Conservation (phyloP, 345 rosid species). For the Pistacia vera region DNA sequence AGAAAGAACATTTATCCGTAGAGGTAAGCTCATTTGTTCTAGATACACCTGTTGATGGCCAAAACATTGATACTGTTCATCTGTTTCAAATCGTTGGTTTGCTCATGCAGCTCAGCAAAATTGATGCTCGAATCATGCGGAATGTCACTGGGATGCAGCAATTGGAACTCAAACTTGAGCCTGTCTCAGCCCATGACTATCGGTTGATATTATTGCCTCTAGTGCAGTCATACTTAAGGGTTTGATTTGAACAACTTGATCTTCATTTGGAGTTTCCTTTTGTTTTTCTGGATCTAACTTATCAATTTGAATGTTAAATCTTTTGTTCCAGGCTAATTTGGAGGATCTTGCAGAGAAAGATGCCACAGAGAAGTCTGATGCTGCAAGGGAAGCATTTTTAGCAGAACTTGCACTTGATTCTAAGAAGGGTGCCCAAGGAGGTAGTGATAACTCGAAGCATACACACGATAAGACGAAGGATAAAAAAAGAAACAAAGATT, state of each 20-base stretch:
- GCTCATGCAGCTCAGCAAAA: conserved; percentile 74
- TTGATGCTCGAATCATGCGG: conserved; percentile 76
- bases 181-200: conserved; percentile 71
- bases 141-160: conserved; percentile 77
- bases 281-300: conserved; percentile 14
- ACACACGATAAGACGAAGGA: conserved; percentile 79
- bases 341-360: conserved; percentile 94
- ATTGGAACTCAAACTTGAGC: conserved; percentile 80
- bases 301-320: conserved; percentile 11
- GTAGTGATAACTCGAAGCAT: conserved; percentile 58
- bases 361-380: conserved; percentile 97
- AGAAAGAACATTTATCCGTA: conserved; percentile 71
- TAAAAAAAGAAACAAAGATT: conserved; percentile 75
- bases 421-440: conserved; percentile 63
- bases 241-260: conserved; percentile 38
- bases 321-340: conserved; percentile 59
- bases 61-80: background rate
- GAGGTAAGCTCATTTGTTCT: conserved; percentile 59
- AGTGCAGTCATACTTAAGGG: conserved; percentile 83
- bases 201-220: conserved; percentile 65
- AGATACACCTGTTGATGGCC: conserved; percentile 6
- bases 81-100: conserved; percentile 21
- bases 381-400: conserved; percentile 95
- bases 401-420: conserved; percentile 95
- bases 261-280: conserved; percentile 13